Conservation (phyloP, 768 basidiomycete genomes). For the Lentinula guzmanii region DNA sequence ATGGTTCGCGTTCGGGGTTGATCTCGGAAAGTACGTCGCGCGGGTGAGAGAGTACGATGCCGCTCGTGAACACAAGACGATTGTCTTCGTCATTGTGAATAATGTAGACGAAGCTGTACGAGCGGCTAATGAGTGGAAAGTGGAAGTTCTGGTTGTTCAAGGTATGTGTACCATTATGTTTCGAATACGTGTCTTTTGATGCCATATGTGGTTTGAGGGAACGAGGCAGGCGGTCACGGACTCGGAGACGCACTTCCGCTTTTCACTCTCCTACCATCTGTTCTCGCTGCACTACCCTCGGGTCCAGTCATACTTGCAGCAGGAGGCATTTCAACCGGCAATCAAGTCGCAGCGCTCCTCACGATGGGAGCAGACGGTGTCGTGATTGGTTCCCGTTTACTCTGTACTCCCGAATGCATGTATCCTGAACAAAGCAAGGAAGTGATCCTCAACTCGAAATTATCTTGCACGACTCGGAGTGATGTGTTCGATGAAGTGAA, state of each 20-base stretch:
- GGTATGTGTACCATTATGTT: conserved; percentile 28
- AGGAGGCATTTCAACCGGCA: conserved; percentile 41
- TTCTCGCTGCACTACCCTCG: conserved; percentile 23
- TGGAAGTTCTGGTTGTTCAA: conserved; percentile 62
- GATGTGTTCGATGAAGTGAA: conserved; percentile 36
- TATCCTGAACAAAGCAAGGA: conserved; percentile 32
- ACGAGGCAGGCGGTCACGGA: conserved; percentile 47
- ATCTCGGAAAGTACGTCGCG: conserved; percentile 45
- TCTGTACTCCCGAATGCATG: conserved; percentile 36
- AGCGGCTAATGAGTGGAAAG: conserved; percentile 40
- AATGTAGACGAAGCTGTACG: conserved; percentile 37
- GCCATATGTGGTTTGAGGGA: conserved; percentile 21
- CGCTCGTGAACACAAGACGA: conserved; percentile 35
- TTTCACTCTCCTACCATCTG: conserved; percentile 27
- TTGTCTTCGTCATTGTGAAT: conserved; percentile 44
- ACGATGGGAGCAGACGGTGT: conserved; percentile 38
- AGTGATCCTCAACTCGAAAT: conserved; percentile 26
- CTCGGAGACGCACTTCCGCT: conserved; percentile 29
- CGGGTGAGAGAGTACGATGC: conserved; percentile 34
- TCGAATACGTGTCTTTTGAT: not conserved
- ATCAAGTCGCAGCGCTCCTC: conserved; percentile 35
- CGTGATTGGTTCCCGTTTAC: conserved; percentile 43
- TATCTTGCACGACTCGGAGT: conserved; percentile 29
- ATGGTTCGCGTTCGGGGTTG: conserved; percentile 57
- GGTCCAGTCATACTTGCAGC: conserved; percentile 37